These are phyloP conservation scores for Aphanomyces astaci DNA, from an alignment of 352 stramenopile species.

Conservation along the genomic window DNA sequence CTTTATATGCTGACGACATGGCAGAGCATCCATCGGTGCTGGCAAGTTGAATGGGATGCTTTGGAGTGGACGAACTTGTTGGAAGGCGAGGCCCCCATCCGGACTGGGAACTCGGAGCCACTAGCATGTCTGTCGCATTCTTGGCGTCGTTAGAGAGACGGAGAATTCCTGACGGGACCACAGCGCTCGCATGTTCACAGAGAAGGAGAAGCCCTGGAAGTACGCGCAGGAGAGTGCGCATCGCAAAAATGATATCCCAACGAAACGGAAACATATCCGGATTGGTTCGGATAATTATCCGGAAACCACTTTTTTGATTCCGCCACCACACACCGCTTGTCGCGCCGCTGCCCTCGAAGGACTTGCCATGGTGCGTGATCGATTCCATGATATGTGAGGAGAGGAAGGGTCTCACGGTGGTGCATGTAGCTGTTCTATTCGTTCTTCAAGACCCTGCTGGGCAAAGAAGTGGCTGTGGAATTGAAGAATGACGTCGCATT, in stretches of 20 bases:
- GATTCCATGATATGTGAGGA: no score
- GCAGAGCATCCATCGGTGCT: not conserved
- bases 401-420: not conserved
- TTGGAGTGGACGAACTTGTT: not conserved
- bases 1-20: not conserved
- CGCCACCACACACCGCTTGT: not conserved
- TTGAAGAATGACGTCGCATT: constrained; percentile 99
- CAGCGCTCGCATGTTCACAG: not conserved
- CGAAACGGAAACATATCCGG: not conserved
- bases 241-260: not conserved
- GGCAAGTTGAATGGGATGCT: not conserved
- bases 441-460: constrained; percentile 98
- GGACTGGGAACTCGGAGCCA: constrained; percentile 39
- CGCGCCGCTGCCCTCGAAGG: not conserved
- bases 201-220: not conserved
- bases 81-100: constrained; percentile 53
- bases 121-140: constrained; percentile 33
- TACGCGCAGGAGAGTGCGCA: not conserved
- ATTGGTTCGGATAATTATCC: not conserved
- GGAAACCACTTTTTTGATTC: not conserved
- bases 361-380: not conserved
- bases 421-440: constrained; percentile 91
- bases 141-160: not conserved
- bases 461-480: constrained; percentile 97
- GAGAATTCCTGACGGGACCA: not conserved